Percentiles rank a stretch among this genome's conserved stretches.
Conservation (phyloP, 139 green algal species). For the Pycnococcus provasolii region DNA sequence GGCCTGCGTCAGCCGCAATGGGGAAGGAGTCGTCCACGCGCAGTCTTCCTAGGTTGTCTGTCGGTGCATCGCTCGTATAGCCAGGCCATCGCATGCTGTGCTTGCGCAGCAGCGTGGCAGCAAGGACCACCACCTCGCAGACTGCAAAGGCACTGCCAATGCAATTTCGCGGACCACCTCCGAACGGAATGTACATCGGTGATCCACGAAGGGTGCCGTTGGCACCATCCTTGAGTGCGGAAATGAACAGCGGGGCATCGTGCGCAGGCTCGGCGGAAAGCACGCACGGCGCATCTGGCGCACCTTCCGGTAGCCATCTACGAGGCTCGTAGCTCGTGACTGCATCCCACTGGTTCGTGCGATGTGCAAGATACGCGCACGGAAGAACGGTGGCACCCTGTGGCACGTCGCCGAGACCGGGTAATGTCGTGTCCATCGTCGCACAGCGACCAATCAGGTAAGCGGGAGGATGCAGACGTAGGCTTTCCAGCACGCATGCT, state of each 20-base stretch:
- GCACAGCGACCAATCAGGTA: conserved; percentile 79
- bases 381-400: conserved; percentile 60
- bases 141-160: conserved; percentile 85
- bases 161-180: conserved; percentile 54
- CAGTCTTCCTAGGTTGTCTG: no score
- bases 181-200: conserved; percentile 36
- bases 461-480: conserved; percentile 70
- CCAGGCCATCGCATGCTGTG: neutral
- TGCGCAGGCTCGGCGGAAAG: no score
- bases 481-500: conserved; percentile 60
- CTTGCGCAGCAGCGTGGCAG: conserved; percentile 32
- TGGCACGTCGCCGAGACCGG: conserved; percentile 24
- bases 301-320: no score
- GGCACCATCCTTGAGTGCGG: no score
- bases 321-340: conserved; percentile 51
- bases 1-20: no score
- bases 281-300: no score
- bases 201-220: no score
- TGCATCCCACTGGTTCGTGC: conserved; percentile 19
- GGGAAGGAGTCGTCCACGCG: no score
- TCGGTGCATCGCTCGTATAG: no score
- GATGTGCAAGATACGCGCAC: conserved; percentile 70
- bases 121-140: conserved; percentile 66
- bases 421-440: conserved; percentile 8
- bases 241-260: no score